These are phyloP conservation scores for Euphorbia peplus DNA, from an alignment of 345 rosid genomes.

Conservation along the genomic window DNA sequence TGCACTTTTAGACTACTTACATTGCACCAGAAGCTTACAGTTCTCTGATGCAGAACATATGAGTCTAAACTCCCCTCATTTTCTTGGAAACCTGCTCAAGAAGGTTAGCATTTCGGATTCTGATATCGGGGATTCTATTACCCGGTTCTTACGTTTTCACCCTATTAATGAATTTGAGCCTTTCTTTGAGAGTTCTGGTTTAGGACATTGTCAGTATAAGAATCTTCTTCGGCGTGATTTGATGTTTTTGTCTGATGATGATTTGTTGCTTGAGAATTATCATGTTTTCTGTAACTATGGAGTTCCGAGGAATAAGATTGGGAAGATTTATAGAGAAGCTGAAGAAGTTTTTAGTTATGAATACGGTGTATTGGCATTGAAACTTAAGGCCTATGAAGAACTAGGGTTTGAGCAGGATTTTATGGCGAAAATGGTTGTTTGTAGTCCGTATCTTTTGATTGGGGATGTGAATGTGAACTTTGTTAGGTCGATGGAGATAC, in stretches of 20 bases:
- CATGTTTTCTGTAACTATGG: conserved; percentile 62
- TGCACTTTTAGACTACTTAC: conserved; percentile 69
- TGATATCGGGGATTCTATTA: conserved; percentile 35
- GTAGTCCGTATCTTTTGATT: conserved; percentile 50
- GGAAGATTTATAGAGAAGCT: conserved; percentile 54
- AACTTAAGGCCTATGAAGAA: conserved; percentile 54
- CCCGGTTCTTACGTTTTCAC: conserved; percentile 58
- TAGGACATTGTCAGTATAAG: conserved; percentile 43
- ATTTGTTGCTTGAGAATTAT: conserved; percentile 53
- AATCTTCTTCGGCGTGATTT: conserved; percentile 43
- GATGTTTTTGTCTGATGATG: conserved; percentile 66
- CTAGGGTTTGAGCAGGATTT: conserved; percentile 48
- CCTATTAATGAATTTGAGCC: conserved; percentile 91
- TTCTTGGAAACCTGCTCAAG: conserved; percentile 35
- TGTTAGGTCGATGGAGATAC: conserved; percentile 39
- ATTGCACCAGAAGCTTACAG: conserved; percentile 53
- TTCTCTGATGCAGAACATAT: conserved; percentile 63
- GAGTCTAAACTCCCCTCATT: conserved; percentile 62
- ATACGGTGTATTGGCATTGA: conserved; percentile 45
- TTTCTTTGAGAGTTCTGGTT: conserved; percentile 82
- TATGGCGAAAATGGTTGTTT: conserved; percentile 44
- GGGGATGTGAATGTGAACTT: conserved; percentile 50
- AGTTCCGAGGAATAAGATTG: conserved; percentile 54
- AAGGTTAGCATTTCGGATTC: conserved; percentile 28
- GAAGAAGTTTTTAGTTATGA: conserved; percentile 48